A percentile compares a stretch with the other conserved stretches of the same genome.
These are phyloP conservation scores for Cystobasidiaceae sp. DNA, from an alignment of 1,284 basidiomycete genomes.

Conservation along the genomic window DNA sequence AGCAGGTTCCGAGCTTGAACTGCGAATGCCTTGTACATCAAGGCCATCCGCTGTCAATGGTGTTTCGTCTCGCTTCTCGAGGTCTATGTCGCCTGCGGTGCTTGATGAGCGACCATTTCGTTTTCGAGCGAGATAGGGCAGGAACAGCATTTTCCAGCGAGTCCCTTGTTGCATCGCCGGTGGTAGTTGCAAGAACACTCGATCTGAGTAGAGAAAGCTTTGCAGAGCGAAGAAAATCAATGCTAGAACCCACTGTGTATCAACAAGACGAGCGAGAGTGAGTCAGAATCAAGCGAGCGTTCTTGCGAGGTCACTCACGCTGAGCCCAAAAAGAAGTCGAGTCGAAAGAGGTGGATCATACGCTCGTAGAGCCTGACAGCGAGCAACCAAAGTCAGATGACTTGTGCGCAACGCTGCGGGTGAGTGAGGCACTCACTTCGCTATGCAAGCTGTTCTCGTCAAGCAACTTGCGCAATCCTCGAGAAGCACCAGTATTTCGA, in stretches of 20 bases:
- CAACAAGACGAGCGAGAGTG: too few relatives aligned
- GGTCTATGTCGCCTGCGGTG: background rate
- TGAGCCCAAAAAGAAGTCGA: slow-evolving; percentile 17
- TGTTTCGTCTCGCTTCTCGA: background rate
- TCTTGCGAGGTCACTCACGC: background rate
- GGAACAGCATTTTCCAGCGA: background rate
- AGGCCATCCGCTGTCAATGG: background rate
- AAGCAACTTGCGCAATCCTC: slow-evolving; percentile 7
- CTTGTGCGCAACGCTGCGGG: background rate
- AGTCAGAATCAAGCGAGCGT: too few relatives aligned
- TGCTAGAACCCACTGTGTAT: background rate
- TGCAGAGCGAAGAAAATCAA: background rate
- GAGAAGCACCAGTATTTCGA: slow-evolving; percentile 3
- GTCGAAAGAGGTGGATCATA: slow-evolving; percentile 19
- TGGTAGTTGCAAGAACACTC: background rate
- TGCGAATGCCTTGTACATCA: background rate
- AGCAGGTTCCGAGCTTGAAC: background rate
- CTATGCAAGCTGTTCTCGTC: background rate
- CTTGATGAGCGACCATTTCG: too few relatives aligned
- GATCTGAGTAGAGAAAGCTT: background rate
- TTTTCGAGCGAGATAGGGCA: background rate
- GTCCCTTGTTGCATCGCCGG: background rate
- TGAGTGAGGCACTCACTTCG: background rate
- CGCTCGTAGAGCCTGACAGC: background rate
- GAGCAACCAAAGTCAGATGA: background rate